phyloP scores from a whole-genome alignment of 768 basidiomycete species.

The Mycena crocata region DNA sequence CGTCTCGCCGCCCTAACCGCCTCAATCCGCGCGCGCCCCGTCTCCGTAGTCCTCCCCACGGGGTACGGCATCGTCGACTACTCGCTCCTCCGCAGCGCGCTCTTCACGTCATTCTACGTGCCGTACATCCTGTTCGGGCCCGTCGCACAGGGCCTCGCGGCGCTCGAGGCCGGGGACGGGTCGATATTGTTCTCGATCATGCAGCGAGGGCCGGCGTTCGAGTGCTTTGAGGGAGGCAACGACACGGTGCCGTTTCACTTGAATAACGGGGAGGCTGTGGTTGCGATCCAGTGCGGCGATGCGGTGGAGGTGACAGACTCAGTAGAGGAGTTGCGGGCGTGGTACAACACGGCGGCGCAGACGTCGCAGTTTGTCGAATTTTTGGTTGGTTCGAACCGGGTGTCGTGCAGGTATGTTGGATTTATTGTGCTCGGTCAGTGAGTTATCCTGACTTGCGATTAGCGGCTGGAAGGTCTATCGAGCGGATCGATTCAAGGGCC shows the following conservation, averaged over 20 bases:
- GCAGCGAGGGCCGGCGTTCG: slow-evolving; percentile 2
- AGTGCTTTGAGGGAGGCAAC: slow-evolving; percentile 19
- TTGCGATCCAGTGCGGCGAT: slow-evolving; percentile 36
- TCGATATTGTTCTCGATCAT: slow-evolving; percentile 24
- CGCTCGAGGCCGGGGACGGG: slow-evolving; percentile 42
- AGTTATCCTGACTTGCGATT: background rate
- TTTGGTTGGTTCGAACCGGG: slow-evolving; percentile 17
- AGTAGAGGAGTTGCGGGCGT: slow-evolving; percentile 22
- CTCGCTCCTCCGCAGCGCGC: slow-evolving; percentile 28
- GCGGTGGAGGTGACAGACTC: slow-evolving; percentile 32
- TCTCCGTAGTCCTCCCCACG: slow-evolving; percentile 33
- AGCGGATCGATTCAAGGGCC: slow-evolving; percentile 21
- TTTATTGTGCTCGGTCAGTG: background rate
- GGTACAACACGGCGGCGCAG: slow-evolving; percentile 22
- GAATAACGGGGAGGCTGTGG: background rate
- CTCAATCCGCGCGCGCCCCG: slow-evolving; percentile 32
- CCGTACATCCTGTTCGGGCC: slow-evolving; percentile 33
- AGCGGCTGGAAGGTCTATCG: slow-evolving; percentile 31
- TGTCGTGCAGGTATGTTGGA: slow-evolving; percentile 16
- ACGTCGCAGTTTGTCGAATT: slow-evolving; percentile 34
- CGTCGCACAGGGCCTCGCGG: slow-evolving; percentile 38
- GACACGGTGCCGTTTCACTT: slow-evolving; percentile 5
- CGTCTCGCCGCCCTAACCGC: slow-evolving; percentile 33
- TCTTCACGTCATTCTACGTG: slow-evolving; percentile 38
- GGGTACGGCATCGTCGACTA: slow-evolving; percentile 42